Evolutionary conservation across 1,139 yeast species (phyloP).

Genomic region (Blastobotrys aristatus): DNA sequence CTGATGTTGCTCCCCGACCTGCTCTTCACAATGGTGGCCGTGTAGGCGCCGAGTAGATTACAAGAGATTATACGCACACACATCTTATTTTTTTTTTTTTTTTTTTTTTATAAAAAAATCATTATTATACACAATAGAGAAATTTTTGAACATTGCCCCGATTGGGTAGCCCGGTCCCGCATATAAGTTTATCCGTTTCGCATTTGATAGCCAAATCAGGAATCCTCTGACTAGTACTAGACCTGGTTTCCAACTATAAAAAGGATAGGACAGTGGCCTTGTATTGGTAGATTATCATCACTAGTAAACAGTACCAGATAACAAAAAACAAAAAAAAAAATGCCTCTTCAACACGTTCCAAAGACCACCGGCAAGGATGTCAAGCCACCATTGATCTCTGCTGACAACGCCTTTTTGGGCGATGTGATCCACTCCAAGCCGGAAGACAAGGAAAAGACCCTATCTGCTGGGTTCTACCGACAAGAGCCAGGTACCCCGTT

Average conservation of each 20-base stretch:
- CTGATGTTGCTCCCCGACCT: conserved; percentile 12
- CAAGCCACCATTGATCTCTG: conserved; percentile 54
- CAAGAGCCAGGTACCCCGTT: conserved; percentile 64
- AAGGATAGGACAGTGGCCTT: not conserved
- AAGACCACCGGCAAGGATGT: conserved; percentile 11
- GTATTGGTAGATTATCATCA: not conserved
- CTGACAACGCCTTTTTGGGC: conserved; percentile 62
- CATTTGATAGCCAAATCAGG: not conserved
- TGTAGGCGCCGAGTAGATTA: not conserved
- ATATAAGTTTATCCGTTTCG: conserved; percentile 1
- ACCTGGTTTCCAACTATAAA: too few species aligned
- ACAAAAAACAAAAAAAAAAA: not conserved
- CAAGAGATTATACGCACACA: too few species aligned
- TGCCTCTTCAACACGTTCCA: conserved; percentile 14
- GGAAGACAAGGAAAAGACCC: conserved; percentile 48
- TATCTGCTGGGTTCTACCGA: conserved; percentile 61
- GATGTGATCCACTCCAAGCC: conserved; percentile 57
- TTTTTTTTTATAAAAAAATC: too few species aligned
- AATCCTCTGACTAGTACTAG: too few species aligned
- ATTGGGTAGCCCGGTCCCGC: too few species aligned
- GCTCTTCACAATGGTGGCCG: conserved; percentile 17
- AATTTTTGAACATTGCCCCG: too few species aligned
- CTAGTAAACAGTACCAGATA: too few species aligned
- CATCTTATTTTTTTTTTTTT: conserved; percentile 1
- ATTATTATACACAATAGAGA: too few species aligned